These are phyloP conservation scores for Colletotrichum melonis DNA, from an alignment of 2,329 filamentous ascomycete genomes.

Conservation along the genomic window DNA sequence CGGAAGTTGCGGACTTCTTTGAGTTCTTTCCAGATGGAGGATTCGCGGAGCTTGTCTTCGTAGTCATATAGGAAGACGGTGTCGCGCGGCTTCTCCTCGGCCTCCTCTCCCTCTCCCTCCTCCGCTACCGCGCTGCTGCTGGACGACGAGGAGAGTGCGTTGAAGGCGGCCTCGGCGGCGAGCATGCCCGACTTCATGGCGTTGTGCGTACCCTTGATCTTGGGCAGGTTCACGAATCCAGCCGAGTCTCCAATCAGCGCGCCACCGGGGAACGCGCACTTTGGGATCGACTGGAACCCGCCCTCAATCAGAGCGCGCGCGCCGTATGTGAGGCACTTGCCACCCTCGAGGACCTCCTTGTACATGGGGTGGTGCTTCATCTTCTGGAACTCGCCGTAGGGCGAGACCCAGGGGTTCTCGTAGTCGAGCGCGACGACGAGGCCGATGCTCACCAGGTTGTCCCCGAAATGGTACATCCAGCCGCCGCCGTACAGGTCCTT, in stretches of 20 bases:
- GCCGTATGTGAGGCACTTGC: conserved; percentile 97
- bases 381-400: conserved; percentile 97
- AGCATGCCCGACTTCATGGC: conserved; percentile 98
- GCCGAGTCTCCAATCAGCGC: conserved; percentile 96
- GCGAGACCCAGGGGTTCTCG: conserved; percentile 94
- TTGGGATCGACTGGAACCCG: conserved; percentile 97
- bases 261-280: conserved; percentile 95
- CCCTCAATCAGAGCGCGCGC: conserved; percentile 93
- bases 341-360: conserved; percentile 86
- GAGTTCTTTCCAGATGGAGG: conserved; percentile 92
- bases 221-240: conserved; percentile 96
- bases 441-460: conserved; percentile 93
- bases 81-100: conserved; percentile 58
- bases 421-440: conserved; percentile 96
- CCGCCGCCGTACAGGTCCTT: conserved; percentile 93
- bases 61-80: conserved; percentile 95
- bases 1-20: conserved; percentile 98
- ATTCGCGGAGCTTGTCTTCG: conserved; percentile 87
- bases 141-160: conserved; percentile 65
- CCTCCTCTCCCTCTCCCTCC: conserved; percentile 44
- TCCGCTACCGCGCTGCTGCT: conserved; percentile 27
- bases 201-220: conserved; percentile 98
- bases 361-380: conserved; percentile 98
- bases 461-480: conserved; percentile 99
- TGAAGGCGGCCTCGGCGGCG: conserved; percentile 89